Conservation (phyloP, 2,329 filamentous ascomycete genomes). For the Leptographium flavum region DNA sequence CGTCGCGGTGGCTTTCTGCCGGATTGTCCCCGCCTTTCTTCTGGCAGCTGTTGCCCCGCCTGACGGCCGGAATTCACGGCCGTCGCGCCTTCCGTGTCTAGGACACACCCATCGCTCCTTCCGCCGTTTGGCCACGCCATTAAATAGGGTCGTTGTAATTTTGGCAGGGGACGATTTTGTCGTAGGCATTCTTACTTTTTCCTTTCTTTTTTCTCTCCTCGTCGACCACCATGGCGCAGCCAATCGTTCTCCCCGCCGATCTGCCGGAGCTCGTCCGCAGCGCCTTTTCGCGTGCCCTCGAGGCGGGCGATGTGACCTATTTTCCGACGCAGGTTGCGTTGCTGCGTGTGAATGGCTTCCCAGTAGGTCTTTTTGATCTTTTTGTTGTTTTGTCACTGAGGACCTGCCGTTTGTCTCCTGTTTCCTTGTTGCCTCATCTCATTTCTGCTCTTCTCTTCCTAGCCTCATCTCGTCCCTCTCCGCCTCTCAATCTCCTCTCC, state of each 20-base stretch:
- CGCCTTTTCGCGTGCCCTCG: constrained; percentile 32
- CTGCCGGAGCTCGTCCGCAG: constrained; percentile 36
- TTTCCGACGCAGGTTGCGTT: constrained; percentile 39
- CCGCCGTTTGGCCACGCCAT: background rate
- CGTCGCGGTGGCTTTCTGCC: too few relatives aligned
- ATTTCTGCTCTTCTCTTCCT: too few relatives aligned
- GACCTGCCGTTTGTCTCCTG: background rate
- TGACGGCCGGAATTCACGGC: too few relatives aligned
- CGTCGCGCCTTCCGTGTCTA: too few relatives aligned
- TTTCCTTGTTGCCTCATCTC: background rate
- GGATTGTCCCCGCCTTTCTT: too few relatives aligned
- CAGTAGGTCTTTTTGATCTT: constrained; percentile 18
- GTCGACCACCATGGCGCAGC: constrained; percentile 10
- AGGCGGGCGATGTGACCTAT: constrained; percentile 35
- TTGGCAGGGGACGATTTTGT: too few relatives aligned
- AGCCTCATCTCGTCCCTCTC: too few relatives aligned
- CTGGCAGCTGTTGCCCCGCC: too few relatives aligned
- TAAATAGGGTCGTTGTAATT: too few relatives aligned
- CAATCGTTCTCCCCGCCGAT: constrained; percentile 26
- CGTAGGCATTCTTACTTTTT: background rate
- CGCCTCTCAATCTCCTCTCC: background rate
- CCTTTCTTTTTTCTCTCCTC: background rate
- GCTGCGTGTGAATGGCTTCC: constrained; percentile 26
- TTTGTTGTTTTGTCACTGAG: background rate
- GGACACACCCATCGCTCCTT: too few relatives aligned